These are phyloP conservation scores for Carallia brachiata DNA, from an alignment of 345 rosid species.

Conservation along the genomic window DNA sequence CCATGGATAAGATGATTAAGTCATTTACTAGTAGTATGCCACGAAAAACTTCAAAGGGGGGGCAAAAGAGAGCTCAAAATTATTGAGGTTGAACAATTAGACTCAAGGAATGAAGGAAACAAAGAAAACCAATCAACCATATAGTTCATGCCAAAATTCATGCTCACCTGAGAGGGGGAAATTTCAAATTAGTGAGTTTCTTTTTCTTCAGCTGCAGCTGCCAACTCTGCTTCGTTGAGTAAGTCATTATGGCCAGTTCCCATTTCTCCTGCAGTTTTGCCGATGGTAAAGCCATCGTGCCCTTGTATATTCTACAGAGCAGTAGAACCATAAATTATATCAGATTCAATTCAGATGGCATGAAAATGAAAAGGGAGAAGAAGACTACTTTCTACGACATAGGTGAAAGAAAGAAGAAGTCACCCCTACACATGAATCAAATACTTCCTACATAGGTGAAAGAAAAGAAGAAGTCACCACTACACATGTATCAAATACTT, in stretches of 20 bases:
- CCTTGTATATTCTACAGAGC: constrained; percentile 40
- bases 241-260: constrained; percentile 60
- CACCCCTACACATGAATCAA: too few species aligned
- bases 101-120: not conserved
- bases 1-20: too few species aligned
- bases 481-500: not conserved
- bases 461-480: not conserved
- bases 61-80: too few species aligned
- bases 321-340: constrained; percentile 1
- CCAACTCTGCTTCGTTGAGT: constrained; percentile 82
- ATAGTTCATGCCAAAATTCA: not conserved
- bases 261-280: constrained; percentile 76
- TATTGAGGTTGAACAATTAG: not conserved
- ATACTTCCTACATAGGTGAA: not conserved
- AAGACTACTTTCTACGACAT: constrained; percentile 15
- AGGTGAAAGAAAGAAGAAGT: constrained; percentile 73
- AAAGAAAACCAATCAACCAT: not conserved
- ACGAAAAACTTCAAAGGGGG: constrained; percentile 6
- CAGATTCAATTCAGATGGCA: not conserved
- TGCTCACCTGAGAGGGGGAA: constrained; percentile 76
- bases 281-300: constrained; percentile 60
- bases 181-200: constrained; percentile 91
- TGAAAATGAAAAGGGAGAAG: not conserved
- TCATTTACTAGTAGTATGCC: too few species aligned
- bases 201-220: constrained; percentile 90